Evolutionary conservation across 208 protist species (phyloP).

Genomic region (Porcisia hertigi): DNA sequence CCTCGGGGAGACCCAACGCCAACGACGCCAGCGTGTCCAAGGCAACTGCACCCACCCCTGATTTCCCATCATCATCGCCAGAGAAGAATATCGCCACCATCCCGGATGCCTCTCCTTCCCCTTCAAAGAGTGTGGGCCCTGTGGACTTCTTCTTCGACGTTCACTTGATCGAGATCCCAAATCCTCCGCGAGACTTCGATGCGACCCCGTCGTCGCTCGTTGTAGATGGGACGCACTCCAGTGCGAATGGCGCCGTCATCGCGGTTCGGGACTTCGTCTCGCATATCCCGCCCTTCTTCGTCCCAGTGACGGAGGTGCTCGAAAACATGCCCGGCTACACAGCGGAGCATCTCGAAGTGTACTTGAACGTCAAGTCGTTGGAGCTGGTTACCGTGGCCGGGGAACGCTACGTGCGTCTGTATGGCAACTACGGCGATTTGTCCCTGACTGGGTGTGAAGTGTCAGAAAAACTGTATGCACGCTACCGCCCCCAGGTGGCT

Average conservation of each 20-base stretch:
- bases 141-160: constrained; percentile 90
- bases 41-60: neutral
- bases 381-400: constrained; percentile 71
- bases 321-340: constrained; percentile 87
- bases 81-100: neutral
- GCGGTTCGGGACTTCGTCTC: constrained; percentile 70
- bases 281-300: constrained; percentile 89
- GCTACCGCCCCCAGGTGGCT: constrained; percentile 49
- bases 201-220: constrained; percentile 54
- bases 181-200: constrained; percentile 76
- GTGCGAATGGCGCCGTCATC: constrained; percentile 66
- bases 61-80: neutral
- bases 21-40: neutral
- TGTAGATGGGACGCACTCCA: constrained; percentile 27
- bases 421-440: constrained; percentile 75
- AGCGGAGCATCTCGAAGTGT: constrained; percentile 74
- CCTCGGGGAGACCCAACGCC: neutral
- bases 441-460: constrained; percentile 57
- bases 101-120: neutral
- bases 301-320: constrained; percentile 68
- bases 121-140: neutral
- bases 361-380: constrained; percentile 60
- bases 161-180: constrained; percentile 48
- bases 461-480: constrained; percentile 51
- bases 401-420: constrained; percentile 67